A percentile compares a stretch with the other conserved stretches of the same genome.
These are phyloP conservation scores for Lolium multiflorum DNA, from an alignment of 176 grass and related monocot species.

Conservation along the genomic window DNA sequence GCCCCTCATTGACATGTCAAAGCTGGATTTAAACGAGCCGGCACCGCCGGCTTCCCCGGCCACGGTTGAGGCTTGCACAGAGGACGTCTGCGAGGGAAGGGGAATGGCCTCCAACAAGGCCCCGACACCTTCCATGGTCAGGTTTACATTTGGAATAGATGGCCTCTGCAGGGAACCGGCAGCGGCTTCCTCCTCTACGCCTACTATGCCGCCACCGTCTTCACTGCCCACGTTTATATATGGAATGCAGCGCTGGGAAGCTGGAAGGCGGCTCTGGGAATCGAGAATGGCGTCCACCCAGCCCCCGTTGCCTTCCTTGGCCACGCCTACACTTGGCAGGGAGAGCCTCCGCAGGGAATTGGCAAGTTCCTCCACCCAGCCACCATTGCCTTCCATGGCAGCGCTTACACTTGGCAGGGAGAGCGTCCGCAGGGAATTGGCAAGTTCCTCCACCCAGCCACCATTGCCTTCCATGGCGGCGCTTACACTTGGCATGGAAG, in stretches of 20 bases:
- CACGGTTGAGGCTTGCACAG: too few relatives aligned
- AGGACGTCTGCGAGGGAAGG: too few relatives aligned
- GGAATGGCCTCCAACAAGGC: neutral
- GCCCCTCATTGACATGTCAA: too few relatives aligned
- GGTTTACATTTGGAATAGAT: neutral
- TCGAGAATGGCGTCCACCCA: constrained; percentile 13
- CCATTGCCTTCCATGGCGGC: neutral
- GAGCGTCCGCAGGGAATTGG: neutral
- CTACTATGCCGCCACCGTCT: too few relatives aligned
- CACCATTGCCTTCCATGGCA: neutral
- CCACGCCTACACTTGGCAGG: neutral
- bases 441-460: constrained; percentile 2
- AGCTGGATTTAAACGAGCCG: too few relatives aligned
- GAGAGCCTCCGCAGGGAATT: neutral
- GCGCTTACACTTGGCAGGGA: neutral
- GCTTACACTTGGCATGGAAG: neutral
- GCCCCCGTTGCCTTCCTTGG: neutral
- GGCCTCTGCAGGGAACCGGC: neutral
- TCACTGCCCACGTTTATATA: neutral
- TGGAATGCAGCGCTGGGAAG: neutral
- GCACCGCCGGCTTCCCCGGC: too few relatives aligned
- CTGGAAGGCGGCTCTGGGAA: neutral
- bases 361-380: neutral
- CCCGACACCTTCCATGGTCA: neutral
- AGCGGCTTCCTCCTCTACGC: neutral